Evolutionary conservation across 2,329 filamentous ascomycete genomes (phyloP), one percentile per base, ranked within the genome.

Genomic region (Alternaria burnsii): DNA sequence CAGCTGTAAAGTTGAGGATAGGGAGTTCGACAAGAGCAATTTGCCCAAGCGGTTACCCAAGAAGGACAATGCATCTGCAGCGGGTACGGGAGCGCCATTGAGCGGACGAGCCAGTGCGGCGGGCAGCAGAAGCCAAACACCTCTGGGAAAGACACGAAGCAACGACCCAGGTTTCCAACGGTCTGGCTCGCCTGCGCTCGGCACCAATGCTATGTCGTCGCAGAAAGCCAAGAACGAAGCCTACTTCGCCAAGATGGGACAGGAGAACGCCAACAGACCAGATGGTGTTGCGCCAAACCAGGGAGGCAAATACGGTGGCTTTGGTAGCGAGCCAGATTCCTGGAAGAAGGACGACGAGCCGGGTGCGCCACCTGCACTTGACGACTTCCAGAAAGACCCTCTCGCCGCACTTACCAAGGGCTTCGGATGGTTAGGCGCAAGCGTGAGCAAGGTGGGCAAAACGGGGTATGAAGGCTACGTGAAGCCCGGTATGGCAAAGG

Each of bases 351-450:
- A 72, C 55, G 78, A 78, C 34, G 78, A 77, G 42, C 78, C 52
- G 16, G 80, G 81, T 12, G 79, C 78, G 11, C 80, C 91, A 26
- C 91, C 91, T 0, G 88, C 88, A 12, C 82, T 95, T n/a, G 90
- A 95, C 55, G 94, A 98, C 55, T 87, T 98, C 74, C 93, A 97
- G 79, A 91, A 89, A 75, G 95, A 99, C 76, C 94, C 95, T 0
- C 84, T 98, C 64, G 94, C 88, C 1, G 93, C 94, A 16, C 80
- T 99, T 70, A 93, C 89, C 28, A 97, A 97, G 80, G 92, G 94
- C 0, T 96, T 98, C 72, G 94, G 94, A 9, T 98, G 95, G 93
- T 93, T 98, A 74, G 87, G 93, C 18, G 91, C 88, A 34, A 93
- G 92, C 12, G 93, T 98, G 42, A 89, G 89, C 26, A 97, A 95